Evolutionary conservation across 805 yeast genomes (phyloP).

Genomic region (Kodamaea laetipori): DNA sequence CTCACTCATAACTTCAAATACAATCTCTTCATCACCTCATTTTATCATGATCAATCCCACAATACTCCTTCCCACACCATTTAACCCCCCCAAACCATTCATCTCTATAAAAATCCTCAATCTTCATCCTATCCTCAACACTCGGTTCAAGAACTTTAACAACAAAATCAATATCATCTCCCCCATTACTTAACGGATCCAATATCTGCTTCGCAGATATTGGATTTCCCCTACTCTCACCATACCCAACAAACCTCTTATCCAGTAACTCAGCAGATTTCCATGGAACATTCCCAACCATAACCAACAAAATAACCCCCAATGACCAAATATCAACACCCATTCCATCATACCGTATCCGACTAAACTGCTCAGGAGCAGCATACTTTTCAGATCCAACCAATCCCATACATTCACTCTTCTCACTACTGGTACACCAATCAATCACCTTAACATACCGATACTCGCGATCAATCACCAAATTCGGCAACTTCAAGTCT

Average conservation of each 20-base stretch:
- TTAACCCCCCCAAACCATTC: neutral
- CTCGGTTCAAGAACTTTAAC: neutral
- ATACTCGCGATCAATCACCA: conserved; percentile 32
- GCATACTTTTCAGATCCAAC: conserved; percentile 49
- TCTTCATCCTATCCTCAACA: neutral
- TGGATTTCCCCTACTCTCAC: neutral
- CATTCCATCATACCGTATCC: conserved; percentile 42
- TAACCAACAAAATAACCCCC: conserved; percentile 44
- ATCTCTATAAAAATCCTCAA: conserved; percentile 6
- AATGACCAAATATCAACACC: conserved; percentile 53
- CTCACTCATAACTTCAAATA: neutral
- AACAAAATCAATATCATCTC: neutral
- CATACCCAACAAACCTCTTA: conserved; percentile 21
- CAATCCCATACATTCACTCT: conserved; percentile 38
- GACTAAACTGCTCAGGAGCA: conserved; percentile 50
- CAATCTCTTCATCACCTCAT: neutral
- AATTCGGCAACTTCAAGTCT: conserved; percentile 52
- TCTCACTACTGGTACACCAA: conserved; percentile 28
- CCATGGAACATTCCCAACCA: conserved; percentile 50
- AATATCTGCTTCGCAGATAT: too few relatives aligned
- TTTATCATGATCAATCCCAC: conserved; percentile 1
- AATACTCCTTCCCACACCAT: conserved; percentile 2
- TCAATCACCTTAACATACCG: conserved; percentile 49
- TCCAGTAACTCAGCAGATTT: conserved; percentile 36
- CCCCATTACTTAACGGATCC: too few relatives aligned